Evolutionary conservation across 1,284 basidiomycete genomes (phyloP), one percentile per base, ranked within the genome.

Genomic region (Ustilago shanxiensis): DNA sequence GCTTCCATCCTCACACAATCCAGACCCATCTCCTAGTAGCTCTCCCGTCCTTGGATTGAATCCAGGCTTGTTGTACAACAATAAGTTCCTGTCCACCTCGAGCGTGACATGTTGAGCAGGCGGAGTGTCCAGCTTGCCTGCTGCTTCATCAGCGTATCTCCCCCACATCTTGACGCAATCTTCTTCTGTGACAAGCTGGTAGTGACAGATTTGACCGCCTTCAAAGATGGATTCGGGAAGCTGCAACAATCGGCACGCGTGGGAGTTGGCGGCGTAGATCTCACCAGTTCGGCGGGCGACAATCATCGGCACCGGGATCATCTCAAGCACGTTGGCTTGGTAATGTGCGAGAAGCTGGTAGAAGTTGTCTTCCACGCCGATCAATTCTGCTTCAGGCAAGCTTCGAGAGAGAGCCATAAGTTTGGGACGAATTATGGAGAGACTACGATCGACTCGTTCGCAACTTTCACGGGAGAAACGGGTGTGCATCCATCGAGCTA

Each of bases 401-500:
- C 63, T 65, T 22, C 66, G 66, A 0, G 69, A 69, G 18, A 76
- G 59, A 1, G 66, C 61, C 60, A 76, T 75, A 14, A 76, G 66
- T 14, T 61, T 62, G 45, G 71, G 77, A 16, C 77, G 77, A 11
- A 76, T 60, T 3, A 60, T 39, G 0, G 50, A 60, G 7, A 79
- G 69, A 11, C 51, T 56, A 4, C 53, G 68, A 24, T 79, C 76
- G 18, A 79, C 71, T 24, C 49, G n/a, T 52, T 72, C 68, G 68
- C 72, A 69, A 26, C 45, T 58, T 31, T 55, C 63, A 24, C 66
- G 61, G 3, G 72, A 63, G 50, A 47, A 79, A 7, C 72, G 67
- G 2, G 68, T 69, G 22, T 79, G 67, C 72, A 79, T 79, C 76
- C 76, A 79, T 14, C 67, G 60, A 0, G 76, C 76, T 2, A 79